Base-by-base conservation (phyloP, 768 basidiomycete genomes). In the Agrocybe pediades region DNA sequence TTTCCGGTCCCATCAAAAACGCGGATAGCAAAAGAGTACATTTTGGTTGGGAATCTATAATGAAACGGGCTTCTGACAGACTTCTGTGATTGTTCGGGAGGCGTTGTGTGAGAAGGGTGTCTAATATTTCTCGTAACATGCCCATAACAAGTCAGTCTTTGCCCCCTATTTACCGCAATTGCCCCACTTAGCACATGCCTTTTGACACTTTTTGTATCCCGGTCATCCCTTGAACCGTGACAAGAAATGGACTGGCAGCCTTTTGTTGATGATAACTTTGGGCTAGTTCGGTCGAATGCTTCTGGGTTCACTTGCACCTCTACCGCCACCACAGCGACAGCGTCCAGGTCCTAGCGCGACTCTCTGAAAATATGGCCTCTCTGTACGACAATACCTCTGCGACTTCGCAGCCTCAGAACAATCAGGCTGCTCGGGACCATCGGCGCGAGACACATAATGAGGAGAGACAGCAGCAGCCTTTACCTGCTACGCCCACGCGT, bases 1-100 rank as follows among this genome's bases (percentile, higher is more conserved):
- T n/a, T n/a, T n/a, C 55, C 56, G 54, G 56, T 24, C 41, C 44
- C 43, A 58, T 54, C 48, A 54, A 58, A 61, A 41, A 29, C 13
- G 57, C 57, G 55, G 40, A 30, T 49, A 19, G 46, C 55, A 47
- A 51, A 56, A 27, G 29, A 30, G 45, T 57, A 21, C 53, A 54
- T 30, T 58, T 20, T 54, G 47, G 45, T 54, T 36, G n/a, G n/a
- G 27, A 19, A 5, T 24, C 23, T 21, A 3, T 15, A 36, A 15
- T 4, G 13, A 30, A 15, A 7, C 33, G n/a, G 11, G 3, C 13
- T 36, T 36, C 29, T 30, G 29, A 30, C 30, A 39, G 36, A 9
- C 29, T 44, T 39, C 51, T 43, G 19, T 52, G 27, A 45, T 43
- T 44, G 41, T 44, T 27, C 25, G 25, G 49, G 39, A 50, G n/a